phyloP scores from a whole-genome alignment of 495 filamentous ascomycete genomes.

The Talaromyces liani region DNA sequence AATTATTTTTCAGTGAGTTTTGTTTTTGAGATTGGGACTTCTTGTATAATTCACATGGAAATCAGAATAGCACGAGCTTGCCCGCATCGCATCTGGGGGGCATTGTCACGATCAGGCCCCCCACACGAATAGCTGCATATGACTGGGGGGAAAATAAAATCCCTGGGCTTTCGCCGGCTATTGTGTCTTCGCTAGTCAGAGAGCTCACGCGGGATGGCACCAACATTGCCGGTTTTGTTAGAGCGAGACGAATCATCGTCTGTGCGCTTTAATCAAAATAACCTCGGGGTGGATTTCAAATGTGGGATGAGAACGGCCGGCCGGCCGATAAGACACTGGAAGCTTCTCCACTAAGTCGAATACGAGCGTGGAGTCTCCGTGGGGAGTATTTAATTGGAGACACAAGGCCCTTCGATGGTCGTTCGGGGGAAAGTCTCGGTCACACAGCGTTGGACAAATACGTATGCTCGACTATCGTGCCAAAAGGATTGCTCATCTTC shows the following conservation, averaged over 20 bases:
- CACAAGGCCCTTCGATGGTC: not conserved
- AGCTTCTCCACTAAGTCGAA: not conserved
- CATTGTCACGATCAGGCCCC: not conserved
- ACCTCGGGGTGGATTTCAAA: not conserved
- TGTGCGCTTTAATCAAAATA: not conserved
- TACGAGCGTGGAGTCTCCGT: not conserved
- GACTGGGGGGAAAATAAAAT: conserved; percentile 3
- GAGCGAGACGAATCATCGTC: not conserved
- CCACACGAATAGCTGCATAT: not conserved
- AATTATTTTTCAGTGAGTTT: not conserved
- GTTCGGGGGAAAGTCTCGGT: not conserved
- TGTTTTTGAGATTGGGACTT: too few species aligned
- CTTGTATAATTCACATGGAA: not conserved
- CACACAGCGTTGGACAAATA: not conserved
- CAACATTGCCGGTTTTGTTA: not conserved
- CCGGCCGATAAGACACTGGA: not conserved
- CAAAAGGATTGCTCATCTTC: not conserved
- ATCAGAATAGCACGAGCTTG: not conserved
- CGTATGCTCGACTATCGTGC: not conserved
- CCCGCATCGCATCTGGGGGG: not conserved
- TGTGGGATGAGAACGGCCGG: not conserved
- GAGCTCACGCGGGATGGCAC: not conserved
- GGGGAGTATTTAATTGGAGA: not conserved
- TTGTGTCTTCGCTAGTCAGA: not conserved
- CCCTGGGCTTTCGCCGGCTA: not conserved